Evolutionary conservation across 306 rosid genomes (phyloP), one percentile per base, ranked within the genome.

Genomic region (Vigna nakashimae): DNA sequence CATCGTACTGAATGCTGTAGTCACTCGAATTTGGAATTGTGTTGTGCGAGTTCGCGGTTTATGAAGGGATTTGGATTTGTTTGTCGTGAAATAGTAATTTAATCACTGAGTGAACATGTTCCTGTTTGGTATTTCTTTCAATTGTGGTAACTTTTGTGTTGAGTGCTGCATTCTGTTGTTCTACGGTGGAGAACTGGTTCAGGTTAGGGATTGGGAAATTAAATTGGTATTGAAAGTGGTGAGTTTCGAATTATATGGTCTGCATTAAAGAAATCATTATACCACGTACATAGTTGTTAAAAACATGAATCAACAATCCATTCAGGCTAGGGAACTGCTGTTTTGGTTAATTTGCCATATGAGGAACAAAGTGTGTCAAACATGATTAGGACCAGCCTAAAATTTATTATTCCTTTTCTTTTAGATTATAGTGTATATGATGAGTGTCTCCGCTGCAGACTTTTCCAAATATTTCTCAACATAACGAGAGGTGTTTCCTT

Each of bases 361-460:
- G 13, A 16, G 8, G 48, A 16, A 57, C 45, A 7, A 60, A 15
- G 42, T 36, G 49, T 36, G 15, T 16, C 26, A 7, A 26, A 48
- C 63, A 45, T 36, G 18, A 52, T 45, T 55, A n/a, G n/a, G 24
- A 16, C 16, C 42, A 79, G 50, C 32, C 20, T 79, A 48, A 17
- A 30, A 46, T 48, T 34, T 24, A 18, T 59, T 2, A 20, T 3
- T 42, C 60, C n/a, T 8, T 36, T 34, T 60, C 55, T 38, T 30
- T 15, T 48, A 49, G 42, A 45, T 7, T 57, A 13, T 11, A 57
- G 43, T 65, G 24, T 53, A 28, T 57, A 65, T 55, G 11, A 13
- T 13, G 40, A 69, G 30, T 46, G 75, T 43, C 50, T 69, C 42
- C n/a, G 60, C 45, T n/a, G 56, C 42, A 32, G 50, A 18, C 71